A percentile compares a stretch with the other conserved stretches of the same genome.
Conservation (phyloP, 352 stramenopile genomes). For the Phytophthora tentaculata region DNA sequence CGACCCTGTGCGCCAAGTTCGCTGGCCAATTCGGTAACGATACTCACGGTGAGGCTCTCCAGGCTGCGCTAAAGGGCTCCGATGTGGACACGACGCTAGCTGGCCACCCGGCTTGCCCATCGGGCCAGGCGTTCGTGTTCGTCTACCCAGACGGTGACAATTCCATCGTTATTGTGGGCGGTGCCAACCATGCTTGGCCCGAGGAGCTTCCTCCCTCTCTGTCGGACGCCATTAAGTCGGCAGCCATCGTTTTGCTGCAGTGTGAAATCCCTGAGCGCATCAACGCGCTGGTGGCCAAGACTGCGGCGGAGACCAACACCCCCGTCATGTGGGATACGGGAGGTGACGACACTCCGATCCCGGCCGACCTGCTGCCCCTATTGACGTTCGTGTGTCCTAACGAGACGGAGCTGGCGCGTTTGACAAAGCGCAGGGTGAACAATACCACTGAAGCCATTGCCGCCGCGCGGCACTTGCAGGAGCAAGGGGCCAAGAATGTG, state of each 20-base stretch:
- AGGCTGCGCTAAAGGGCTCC: conserved; percentile 37
- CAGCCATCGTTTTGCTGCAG: conserved; percentile 75
- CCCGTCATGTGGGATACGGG: conserved; percentile 84
- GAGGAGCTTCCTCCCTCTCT: conserved; percentile 40
- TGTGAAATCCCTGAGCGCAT: conserved; percentile 68
- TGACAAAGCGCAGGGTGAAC: conserved; percentile 47
- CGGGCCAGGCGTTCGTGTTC: conserved; percentile 85
- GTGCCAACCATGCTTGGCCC: conserved; percentile 75
- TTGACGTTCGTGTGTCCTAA: conserved; percentile 80
- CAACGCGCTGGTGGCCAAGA: conserved; percentile 61
- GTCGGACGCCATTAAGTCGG: conserved; percentile 51
- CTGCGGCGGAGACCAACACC: conserved; percentile 48
- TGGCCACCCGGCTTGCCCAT: conserved; percentile 52
- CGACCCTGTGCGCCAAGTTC: conserved; percentile 49
- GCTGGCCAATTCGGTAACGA: conserved; percentile 81
- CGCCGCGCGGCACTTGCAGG: conserved; percentile 60
- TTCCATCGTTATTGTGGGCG: conserved; percentile 85
- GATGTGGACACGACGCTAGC: conserved; percentile 51
- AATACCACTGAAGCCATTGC: conserved; percentile 55
- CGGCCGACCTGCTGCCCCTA: conserved; percentile 54
- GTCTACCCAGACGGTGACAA: conserved; percentile 85
- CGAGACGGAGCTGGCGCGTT: conserved; percentile 72
- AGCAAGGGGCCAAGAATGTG: conserved; percentile 55
- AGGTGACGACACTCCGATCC: conserved; percentile 70
- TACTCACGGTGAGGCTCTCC: conserved; percentile 55